Percentiles rank a stretch among this genome's conserved stretches.
Evolutionary conservation across 148 eudicot genomes (phyloP).

Genomic region (Rhododendron mucronatum): DNA sequence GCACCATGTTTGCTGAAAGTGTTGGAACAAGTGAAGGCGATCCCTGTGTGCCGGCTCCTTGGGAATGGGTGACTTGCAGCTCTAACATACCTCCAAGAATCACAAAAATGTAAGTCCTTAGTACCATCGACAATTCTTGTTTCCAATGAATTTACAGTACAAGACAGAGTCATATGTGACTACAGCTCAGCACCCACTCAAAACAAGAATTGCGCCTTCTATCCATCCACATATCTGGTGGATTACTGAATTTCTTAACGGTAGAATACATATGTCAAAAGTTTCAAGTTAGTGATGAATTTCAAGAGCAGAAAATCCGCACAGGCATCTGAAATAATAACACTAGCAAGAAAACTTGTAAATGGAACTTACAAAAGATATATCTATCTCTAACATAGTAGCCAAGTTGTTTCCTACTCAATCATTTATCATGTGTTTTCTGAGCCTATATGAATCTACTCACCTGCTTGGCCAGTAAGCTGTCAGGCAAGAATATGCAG

Average conservation of each 20-base stretch:
- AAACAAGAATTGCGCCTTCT: not conserved
- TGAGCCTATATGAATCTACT: constrained; percentile 8
- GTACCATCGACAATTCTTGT: not conserved
- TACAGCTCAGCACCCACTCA: not conserved
- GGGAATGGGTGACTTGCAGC: constrained; percentile 95
- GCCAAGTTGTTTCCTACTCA: not conserved
- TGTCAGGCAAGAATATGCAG: constrained; percentile 62
- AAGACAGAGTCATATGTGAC: not conserved
- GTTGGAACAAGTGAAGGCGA: constrained; percentile 53
- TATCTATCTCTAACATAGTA: not conserved
- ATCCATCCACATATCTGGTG: not conserved
- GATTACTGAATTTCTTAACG: not conserved
- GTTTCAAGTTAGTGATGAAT: not conserved
- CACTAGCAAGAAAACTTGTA: not conserved
- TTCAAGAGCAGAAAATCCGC: not conserved
- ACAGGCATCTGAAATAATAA: not conserved
- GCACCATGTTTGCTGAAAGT: constrained; percentile 36
- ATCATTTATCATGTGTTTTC: not conserved
- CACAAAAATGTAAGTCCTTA: constrained; percentile 65
- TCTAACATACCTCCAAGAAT: constrained; percentile 63
- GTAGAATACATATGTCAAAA: not conserved
- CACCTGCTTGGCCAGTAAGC: constrained; percentile 40
- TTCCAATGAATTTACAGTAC: not conserved
- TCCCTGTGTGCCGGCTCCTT: constrained; percentile 75
- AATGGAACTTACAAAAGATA: not conserved